Base-by-base conservation (phyloP, 1,139 yeast species). In the Debaryomyces psychrophilus region DNA sequence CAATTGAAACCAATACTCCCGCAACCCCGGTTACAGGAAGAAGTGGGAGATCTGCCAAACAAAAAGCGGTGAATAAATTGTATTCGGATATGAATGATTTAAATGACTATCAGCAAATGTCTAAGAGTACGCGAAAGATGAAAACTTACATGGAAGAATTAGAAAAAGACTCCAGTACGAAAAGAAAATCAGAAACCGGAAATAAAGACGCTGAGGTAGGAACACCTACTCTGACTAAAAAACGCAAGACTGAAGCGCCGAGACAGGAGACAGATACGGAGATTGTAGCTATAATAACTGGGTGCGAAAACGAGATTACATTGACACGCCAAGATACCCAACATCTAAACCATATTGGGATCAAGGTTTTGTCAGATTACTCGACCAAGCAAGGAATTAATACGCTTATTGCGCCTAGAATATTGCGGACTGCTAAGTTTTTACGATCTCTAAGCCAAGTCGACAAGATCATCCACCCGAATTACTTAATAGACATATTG, bases 351-450 rank as follows among this genome's bases (percentile, higher is more conserved):
- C 47, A 49, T 1, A 61, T 77, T 9, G 76, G 78, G 2, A 64
- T 77, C 11, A 73, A 71, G 34, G 76, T 81, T 8, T 59, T 76
- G 12, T 62, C 68, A 20, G 71, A 68, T 33, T 65, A 66, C 27
- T 60, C 62, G 25, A 53, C 55, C 5, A 63, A 55, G 45, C 50
- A 48, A 35, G 45, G 45, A 1, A 57, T 60, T 31, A 77, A 82
- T 55, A 68, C 85, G 34, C 69, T 87, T 8, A 72, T 92, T 14
- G 93, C 97, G 0, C 96, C 97, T 1, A 82, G 83, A 50, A 76
- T 86, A 9, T 64, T 87, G 55, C 77, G 98, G 53, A 93, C 98
- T 0, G 96, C 87, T 49, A 93, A 93, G 65, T 92, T 92, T 59
- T 72, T 93, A 48, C 63, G 69, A 28, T 66, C 78, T 48, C 59